These are phyloP conservation scores for Suillus subluteus DNA, from an alignment of 768 basidiomycete species.

Conservation along the genomic window DNA sequence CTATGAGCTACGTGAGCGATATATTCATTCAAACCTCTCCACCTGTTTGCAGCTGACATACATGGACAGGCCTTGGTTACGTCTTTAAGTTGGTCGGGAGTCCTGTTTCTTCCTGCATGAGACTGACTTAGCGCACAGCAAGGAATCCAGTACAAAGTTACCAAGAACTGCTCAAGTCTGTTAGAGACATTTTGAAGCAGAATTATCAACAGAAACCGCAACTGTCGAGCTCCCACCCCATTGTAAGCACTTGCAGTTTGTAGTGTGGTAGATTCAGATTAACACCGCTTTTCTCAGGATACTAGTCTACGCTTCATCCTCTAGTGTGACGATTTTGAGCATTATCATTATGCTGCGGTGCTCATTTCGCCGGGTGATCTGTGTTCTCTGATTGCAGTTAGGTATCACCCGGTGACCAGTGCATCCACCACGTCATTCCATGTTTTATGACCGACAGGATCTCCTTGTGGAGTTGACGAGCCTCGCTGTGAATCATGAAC, in stretches of 20 bases:
- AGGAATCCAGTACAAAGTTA: constrained; percentile 65
- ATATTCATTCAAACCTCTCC: too few relatives aligned
- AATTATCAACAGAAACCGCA: constrained; percentile 75
- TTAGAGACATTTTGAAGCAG: constrained; percentile 62
- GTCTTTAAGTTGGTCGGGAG: constrained; percentile 43
- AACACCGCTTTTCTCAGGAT: constrained; percentile 21
- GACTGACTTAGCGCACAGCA: constrained; percentile 27
- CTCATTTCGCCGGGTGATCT: background rate
- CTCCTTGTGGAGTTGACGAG: too few relatives aligned
- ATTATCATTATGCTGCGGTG: background rate
- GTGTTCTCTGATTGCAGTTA: background rate
- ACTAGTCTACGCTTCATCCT: constrained; percentile 35
- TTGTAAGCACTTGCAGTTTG: constrained; percentile 41
- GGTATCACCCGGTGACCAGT: too few relatives aligned
- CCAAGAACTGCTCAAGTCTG: constrained; percentile 57
- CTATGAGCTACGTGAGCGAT: constrained; percentile 75
- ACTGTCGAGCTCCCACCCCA: constrained; percentile 71
- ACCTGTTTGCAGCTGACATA: constrained; percentile 7
- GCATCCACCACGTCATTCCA: too few relatives aligned
- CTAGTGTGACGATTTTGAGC: constrained; percentile 15
- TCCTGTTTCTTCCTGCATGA: background rate
- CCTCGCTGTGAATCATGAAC: too few relatives aligned
- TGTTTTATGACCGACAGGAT: too few relatives aligned
- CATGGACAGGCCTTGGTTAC: constrained; percentile 61
- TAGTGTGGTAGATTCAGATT: background rate